phyloP scores from a whole-genome alignment of 352 stramenopile species.

The Globisporangium perplexum region DNA sequence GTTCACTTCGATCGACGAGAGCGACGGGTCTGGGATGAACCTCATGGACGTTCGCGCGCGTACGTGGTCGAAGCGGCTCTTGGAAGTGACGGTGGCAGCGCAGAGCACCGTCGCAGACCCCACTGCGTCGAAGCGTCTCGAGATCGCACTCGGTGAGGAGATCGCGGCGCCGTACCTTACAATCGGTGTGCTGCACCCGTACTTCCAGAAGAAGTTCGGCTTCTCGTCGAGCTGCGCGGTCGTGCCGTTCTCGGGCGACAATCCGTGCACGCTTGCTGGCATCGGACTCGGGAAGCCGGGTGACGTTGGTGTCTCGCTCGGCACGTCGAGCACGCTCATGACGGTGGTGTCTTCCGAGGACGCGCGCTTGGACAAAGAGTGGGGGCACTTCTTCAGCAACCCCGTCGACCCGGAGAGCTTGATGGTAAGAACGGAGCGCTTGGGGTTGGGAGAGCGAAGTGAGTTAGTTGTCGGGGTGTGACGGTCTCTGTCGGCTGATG shows the following conservation, averaged over 20 bases:
- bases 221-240: slow-evolving; percentile 50
- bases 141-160: slow-evolving; percentile 28
- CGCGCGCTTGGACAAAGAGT: slow-evolving; percentile 17
- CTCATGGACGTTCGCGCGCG: slow-evolving; percentile 58
- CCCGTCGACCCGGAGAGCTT: slow-evolving; percentile 60
- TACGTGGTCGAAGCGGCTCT: slow-evolving; percentile 47
- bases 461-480: no score
- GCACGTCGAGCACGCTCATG: slow-evolving; percentile 64
- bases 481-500: neutral
- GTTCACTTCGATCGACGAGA: slow-evolving; percentile 71
- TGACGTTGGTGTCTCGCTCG: slow-evolving; percentile 58
- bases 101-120: slow-evolving; percentile 8
- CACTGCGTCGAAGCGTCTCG: slow-evolving; percentile 5
- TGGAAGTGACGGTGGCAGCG: slow-evolving; percentile 31
- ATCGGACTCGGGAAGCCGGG: slow-evolving; percentile 49
- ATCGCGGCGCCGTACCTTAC: slow-evolving; percentile 39
- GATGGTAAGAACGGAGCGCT: slow-evolving; percentile 28
- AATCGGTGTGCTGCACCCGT: slow-evolving; percentile 42
- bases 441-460: neutral
- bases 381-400: slow-evolving; percentile 78
- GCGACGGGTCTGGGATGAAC: slow-evolving; percentile 83
- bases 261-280: slow-evolving; percentile 67
- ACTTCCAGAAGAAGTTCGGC: slow-evolving; percentile 64
- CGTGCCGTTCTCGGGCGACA: slow-evolving; percentile 78
- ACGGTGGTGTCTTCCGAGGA: slow-evolving; percentile 36